These are phyloP conservation scores for Irineochytrium annulatum DNA, from an alignment of 192 early-diverging fungal species.

Conservation along the genomic window DNA sequence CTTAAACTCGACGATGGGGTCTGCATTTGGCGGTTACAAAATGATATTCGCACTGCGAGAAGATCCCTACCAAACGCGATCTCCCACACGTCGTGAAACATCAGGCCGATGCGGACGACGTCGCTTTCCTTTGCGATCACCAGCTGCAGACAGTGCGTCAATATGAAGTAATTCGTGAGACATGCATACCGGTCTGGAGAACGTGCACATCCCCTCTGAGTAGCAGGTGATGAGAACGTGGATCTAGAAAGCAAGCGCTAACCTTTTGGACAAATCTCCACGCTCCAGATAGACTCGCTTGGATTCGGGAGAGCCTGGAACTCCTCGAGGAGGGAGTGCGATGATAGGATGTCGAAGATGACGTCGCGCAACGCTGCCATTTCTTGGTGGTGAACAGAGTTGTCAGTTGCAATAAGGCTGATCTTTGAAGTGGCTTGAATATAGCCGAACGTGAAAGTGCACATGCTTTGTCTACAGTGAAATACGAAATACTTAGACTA, in stretches of 20 bases:
- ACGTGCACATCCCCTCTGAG: not conserved
- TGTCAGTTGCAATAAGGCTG: too few relatives aligned
- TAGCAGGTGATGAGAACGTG: not conserved
- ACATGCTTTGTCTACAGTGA: too few relatives aligned
- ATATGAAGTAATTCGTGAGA: too few relatives aligned
- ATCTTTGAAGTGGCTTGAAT: too few relatives aligned
- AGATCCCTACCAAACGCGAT: not conserved
- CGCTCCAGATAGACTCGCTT: not conserved
- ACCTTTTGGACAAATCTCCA: conserved; percentile 7
- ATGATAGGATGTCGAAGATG: not conserved
- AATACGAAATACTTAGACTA: too few relatives aligned
- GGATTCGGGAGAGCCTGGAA: not conserved
- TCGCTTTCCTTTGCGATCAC: not conserved
- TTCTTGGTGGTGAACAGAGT: too few relatives aligned
- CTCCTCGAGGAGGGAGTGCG: not conserved
- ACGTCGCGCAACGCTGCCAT: too few relatives aligned
- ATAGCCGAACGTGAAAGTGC: too few relatives aligned
- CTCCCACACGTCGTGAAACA: conserved; percentile 7
- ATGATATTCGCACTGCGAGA: not conserved
- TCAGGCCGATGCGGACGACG: not conserved
- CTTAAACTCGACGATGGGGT: not conserved
- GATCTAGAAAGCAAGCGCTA: not conserved
- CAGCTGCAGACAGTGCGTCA: too few relatives aligned
- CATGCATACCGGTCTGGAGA: conserved; percentile 2
- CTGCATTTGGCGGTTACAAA: not conserved